Evolutionary conservation across 441 rosid genomes (phyloP).

Genomic region (Arabidopsis hybrid): DNA sequence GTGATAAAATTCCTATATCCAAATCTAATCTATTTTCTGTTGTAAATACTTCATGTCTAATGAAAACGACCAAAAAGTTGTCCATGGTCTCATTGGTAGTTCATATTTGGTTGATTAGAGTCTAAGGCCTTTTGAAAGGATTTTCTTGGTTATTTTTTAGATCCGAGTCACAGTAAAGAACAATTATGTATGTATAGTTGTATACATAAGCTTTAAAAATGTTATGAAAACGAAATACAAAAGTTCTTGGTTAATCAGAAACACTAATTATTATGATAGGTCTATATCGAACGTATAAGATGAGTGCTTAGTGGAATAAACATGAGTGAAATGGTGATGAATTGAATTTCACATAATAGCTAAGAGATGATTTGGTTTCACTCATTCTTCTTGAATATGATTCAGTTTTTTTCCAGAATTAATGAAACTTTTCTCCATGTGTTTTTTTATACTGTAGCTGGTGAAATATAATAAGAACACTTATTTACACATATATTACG

Average conservation of each 20-base stretch:
- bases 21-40: constrained; percentile 44
- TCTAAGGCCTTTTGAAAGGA: constrained; percentile 15
- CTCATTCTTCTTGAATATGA: background rate
- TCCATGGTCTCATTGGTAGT: constrained; percentile 10
- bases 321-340: background rate
- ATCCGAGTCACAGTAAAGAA: background rate
- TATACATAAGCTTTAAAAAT: background rate
- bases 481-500: too few species aligned
- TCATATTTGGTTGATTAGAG: constrained; percentile 1
- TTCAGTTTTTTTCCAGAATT: too few species aligned
- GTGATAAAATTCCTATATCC: constrained; percentile 42
- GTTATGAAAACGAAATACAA: constrained; percentile 3
- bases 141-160: constrained; percentile 7
- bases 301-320: background rate
- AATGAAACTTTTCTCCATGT: too few species aligned
- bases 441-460: too few species aligned
- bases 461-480: too few species aligned
- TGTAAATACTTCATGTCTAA: constrained; percentile 42
- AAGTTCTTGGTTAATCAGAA: background rate
- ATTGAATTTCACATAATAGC: background rate
- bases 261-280: background rate
- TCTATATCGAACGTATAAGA: background rate
- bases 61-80: constrained; percentile 14
- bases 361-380: background rate
- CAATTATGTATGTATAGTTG: background rate